These are phyloP conservation scores for Sisymbrium altissimum DNA, from an alignment of 345 rosid genomes.

Conservation along the genomic window DNA sequence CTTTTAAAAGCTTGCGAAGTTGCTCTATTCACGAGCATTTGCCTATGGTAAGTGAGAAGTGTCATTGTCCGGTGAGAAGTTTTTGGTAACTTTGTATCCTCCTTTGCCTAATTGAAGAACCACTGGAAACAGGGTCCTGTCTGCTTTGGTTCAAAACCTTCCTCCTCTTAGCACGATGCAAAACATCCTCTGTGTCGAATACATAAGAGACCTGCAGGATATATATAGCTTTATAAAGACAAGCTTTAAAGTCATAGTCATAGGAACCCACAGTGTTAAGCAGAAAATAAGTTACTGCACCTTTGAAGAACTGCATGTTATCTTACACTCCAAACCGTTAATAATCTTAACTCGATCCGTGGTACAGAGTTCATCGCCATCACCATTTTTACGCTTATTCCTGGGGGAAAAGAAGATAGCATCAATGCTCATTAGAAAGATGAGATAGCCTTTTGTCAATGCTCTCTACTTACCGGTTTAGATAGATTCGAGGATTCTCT, in stretches of 20 bases:
- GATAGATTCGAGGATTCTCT: slow-evolving; percentile 62
- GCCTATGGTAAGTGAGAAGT: slow-evolving; percentile 1
- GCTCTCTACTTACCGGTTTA: slow-evolving; percentile 53
- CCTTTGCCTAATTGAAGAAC: slow-evolving; percentile 38
- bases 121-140: slow-evolving; percentile 28
- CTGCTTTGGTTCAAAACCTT: slow-evolving; percentile 31
- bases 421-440: neutral
- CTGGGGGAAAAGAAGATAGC: slow-evolving; percentile 40
- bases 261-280: neutral
- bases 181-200: slow-evolving; percentile 85
- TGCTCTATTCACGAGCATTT: slow-evolving; percentile 4
- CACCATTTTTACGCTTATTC: slow-evolving; percentile 48
- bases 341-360: slow-evolving; percentile 55
- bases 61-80: slow-evolving; percentile 23
- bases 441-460: slow-evolving; percentile 8
- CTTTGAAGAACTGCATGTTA: slow-evolving; percentile 92
- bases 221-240: neutral
- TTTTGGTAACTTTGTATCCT: slow-evolving; percentile 49
- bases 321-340: slow-evolving; percentile 91
- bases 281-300: slow-evolving; percentile 34
- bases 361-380: slow-evolving; percentile 41
- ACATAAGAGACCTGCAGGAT: slow-evolving; percentile 78
- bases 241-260: neutral
- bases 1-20: slow-evolving; percentile 3
- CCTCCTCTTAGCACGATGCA: slow-evolving; percentile 48